Conservation (phyloP, 257 asterid species). For the Fraxinus anomala region DNA sequence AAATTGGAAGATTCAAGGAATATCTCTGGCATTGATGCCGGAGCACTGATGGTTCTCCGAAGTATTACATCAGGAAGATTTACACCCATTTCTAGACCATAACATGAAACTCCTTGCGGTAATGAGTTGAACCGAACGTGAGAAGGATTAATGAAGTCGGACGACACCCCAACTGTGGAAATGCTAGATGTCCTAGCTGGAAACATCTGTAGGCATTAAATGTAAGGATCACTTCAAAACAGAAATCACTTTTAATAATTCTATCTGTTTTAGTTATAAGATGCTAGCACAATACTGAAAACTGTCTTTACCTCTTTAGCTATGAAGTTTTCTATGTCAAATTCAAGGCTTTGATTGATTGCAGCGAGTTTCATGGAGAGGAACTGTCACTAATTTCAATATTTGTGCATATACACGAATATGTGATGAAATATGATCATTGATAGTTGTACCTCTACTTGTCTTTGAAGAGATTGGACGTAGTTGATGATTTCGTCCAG, state of each 20-base stretch:
- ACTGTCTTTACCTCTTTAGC: conserved; percentile 63
- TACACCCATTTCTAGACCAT: conserved; percentile 46
- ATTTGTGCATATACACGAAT: background rate
- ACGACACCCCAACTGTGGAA: conserved; percentile 42
- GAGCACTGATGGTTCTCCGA: conserved; percentile 59
- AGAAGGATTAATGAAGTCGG: conserved; percentile 44
- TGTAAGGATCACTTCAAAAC: background rate
- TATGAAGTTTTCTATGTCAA: conserved; percentile 50
- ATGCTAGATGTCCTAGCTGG: conserved; percentile 38
- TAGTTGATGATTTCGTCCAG: conserved; percentile 92
- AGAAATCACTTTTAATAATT: background rate
- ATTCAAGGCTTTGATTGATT: conserved; percentile 63
- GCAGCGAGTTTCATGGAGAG: conserved; percentile 90
- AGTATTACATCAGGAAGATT: conserved; percentile 50
- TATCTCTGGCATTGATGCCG: conserved; percentile 49
- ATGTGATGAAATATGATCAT: conserved; percentile 1
- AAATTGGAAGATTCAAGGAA: conserved; percentile 50
- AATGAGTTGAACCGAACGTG: conserved; percentile 46
- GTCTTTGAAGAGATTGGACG: conserved; percentile 92
- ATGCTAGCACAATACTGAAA: background rate
- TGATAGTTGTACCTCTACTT: conserved; percentile 67
- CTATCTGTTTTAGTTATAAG: background rate
- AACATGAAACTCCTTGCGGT: conserved; percentile 39
- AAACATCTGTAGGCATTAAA: conserved; percentile 44
- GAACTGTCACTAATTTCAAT: conserved; percentile 53